Base-by-base conservation (phyloP, 2,329 filamentous ascomycete genomes). In the Venturia nashicola region DNA sequence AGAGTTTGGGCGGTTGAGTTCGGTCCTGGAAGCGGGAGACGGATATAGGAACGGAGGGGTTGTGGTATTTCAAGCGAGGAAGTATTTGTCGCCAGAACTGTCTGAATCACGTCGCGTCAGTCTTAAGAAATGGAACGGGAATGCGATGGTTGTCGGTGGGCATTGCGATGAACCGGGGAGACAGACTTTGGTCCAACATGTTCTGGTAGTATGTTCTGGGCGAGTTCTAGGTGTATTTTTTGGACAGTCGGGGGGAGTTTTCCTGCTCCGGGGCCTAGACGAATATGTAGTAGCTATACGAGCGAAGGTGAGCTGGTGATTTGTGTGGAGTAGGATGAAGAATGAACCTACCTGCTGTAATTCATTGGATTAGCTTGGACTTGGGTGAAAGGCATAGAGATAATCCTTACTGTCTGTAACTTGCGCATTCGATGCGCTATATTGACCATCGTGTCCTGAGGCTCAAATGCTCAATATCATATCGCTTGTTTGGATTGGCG, bases 21-120 rank as follows among this genome's bases (percentile, higher is more conserved):
- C 85, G 80, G 55, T 86, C 76, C 44, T 74, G 70, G 67, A 83
- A 86, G 65, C 89, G 88, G 74, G 88, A 87, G 70, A 96, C 84
- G 65, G 89, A 86, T 83, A 97, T 95, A 54, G 88, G 85, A 57
- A 97, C 76, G 14, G 85, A 78, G 0, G 94, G 94, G 75, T 99
- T 99, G 81, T 96, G 88, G 79, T 87, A 99, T 81, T 99, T 97
- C 68, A 99, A 81, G 65, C 90, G 85, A 27, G 90, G 90, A 59
- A 97, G 86, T 73, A 86, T 88, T 66, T 86, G 80, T 67, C 83
- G 85, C 90, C 91, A 96, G 82, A 99, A 97, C 78, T 90, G 90
- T 71, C 92, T 96, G 68, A 51, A 39, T 16, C 11, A 11, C 2
- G 12, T 12, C 9, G 46, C 20, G 20, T 51, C 23, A 51, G 46